Evolutionary conservation across 305 asterid genomes (phyloP).

Genomic region (Fraxinus greggii): DNA sequence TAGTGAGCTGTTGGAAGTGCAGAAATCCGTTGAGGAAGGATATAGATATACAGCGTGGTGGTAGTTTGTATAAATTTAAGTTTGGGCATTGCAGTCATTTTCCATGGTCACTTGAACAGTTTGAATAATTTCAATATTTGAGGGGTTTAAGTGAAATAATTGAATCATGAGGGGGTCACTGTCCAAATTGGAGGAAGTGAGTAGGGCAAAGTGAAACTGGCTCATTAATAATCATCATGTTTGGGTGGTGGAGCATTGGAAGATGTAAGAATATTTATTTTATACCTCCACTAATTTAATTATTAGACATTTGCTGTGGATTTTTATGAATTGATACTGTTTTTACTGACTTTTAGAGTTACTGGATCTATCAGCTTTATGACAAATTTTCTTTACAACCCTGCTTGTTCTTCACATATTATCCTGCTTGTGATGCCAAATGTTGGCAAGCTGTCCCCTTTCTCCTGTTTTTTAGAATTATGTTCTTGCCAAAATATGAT

Average conservation of each 20-base stretch:
- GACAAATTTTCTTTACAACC: not conserved
- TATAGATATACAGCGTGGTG: not conserved
- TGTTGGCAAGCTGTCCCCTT: constrained; percentile 6
- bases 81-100: not conserved
- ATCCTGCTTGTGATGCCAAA: not conserved
- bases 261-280: not conserved
- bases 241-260: not conserved
- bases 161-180: not conserved
- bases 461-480: constrained; percentile 13
- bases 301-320: not conserved
- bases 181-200: not conserved
- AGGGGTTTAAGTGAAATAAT: not conserved
- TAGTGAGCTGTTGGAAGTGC: not conserved
- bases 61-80: not conserved
- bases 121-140: not conserved
- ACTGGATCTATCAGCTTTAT: not conserved
- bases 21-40: not conserved
- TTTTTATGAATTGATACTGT: not conserved
- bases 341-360: not conserved
- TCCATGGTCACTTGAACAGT: not conserved
- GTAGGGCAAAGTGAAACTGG: not conserved
- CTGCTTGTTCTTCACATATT: not conserved
- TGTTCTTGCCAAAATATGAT: constrained; percentile 3
- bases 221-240: not conserved
- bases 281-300: not conserved